phyloP scores from a whole-genome alignment of 345 rosid genomes.

The Triadica sebifera region DNA sequence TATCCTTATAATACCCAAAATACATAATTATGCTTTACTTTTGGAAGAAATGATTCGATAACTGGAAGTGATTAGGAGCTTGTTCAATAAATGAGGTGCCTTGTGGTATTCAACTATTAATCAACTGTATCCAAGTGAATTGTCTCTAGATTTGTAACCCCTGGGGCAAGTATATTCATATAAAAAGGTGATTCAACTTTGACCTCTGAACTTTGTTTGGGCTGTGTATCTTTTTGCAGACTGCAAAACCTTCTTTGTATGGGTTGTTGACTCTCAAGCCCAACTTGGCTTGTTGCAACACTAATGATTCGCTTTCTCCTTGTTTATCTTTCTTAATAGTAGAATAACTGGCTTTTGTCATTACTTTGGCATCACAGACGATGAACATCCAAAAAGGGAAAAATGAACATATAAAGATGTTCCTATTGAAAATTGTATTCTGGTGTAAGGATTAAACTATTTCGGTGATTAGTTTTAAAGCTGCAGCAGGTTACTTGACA shows the following conservation, averaged over 20 bases:
- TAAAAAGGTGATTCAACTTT: not conserved
- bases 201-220: not conserved
- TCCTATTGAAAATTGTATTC: slow-evolving; percentile 29
- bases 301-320: not conserved
- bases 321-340: not conserved
- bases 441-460: slow-evolving; percentile 35
- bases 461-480: slow-evolving; percentile 52
- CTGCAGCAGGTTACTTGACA: slow-evolving; percentile 67
- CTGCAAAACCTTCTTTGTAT: not conserved
- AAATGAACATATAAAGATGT: not conserved
- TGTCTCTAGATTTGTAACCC: not conserved
- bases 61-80: not conserved
- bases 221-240: not conserved
- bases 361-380: not conserved
- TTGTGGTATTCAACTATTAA: not conserved
- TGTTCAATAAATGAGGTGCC: not conserved
- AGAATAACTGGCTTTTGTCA: not conserved
- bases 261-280: not conserved
- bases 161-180: not conserved
- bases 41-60: not conserved
- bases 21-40: not conserved
- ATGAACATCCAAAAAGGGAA: not conserved
- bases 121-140: not conserved
- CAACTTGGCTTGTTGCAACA: slow-evolving; percentile 2
- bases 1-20: not conserved